Evolutionary conservation across 306 rosid genomes (phyloP).

Genomic region (Amphicarpaea edgeworthii): DNA sequence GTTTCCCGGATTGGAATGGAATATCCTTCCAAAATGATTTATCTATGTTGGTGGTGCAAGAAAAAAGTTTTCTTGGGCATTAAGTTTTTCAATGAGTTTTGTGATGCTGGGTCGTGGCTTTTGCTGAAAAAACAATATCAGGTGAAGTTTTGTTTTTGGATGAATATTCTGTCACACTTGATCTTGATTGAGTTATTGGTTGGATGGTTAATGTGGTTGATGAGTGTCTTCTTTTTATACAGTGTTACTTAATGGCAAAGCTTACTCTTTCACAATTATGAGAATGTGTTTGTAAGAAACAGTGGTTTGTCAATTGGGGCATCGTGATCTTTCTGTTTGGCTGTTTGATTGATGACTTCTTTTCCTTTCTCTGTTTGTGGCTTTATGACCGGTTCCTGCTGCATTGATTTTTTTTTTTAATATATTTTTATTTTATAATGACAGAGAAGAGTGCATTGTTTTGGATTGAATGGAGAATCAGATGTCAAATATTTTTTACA

Average conservation of each 20-base stretch:
- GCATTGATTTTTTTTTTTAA: conserved; percentile 28
- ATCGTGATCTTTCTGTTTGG: too few relatives aligned
- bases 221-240: conserved; percentile 24
- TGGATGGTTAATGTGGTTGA: conserved; percentile 38
- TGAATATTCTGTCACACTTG: conserved; percentile 42
- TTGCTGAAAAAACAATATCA: conserved; percentile 35
- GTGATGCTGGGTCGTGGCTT: conserved; percentile 36
- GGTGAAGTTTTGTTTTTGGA: conserved; percentile 26
- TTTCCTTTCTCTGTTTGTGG: too few relatives aligned
- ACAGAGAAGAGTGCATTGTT: conserved; percentile 19
- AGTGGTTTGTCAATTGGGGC: too few relatives aligned
- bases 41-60: conserved; percentile 18
- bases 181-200: conserved; percentile 36
- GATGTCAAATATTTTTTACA: conserved; percentile 17
- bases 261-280: too few relatives aligned
- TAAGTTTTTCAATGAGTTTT: conserved; percentile 38
- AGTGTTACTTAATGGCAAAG: conserved; percentile 19
- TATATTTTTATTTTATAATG: conserved; percentile 1
- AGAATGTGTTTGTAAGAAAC: too few relatives aligned
- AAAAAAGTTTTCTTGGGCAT: conserved; percentile 38
- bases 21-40: conserved; percentile 38
- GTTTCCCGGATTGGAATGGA: conserved; percentile 28
- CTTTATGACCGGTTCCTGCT: too few relatives aligned
- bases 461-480: conserved; percentile 17
- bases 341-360: too few relatives aligned